These are phyloP conservation scores for Globisporangium emineosum DNA, from an alignment of 352 stramenopile genomes.

Conservation along the genomic window DNA sequence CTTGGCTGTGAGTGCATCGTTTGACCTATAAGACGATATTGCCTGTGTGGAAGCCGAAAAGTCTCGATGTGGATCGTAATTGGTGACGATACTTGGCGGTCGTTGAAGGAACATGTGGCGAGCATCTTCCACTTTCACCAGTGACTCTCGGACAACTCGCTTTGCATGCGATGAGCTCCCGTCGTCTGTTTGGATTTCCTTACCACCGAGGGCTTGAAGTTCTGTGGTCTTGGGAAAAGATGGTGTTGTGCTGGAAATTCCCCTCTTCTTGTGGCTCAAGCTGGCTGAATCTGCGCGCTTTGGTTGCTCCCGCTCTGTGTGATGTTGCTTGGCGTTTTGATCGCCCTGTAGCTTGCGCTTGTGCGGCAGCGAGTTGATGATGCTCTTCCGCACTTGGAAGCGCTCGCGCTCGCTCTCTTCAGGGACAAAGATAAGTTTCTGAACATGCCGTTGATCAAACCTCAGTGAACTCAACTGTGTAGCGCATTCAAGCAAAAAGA, in stretches of 20 bases:
- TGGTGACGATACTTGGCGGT: not conserved
- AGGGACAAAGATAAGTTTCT: conserved; percentile 11
- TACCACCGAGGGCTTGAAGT: not conserved
- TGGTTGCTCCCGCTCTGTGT: no score
- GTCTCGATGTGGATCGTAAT: not conserved
- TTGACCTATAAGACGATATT: not conserved
- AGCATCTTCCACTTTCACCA: not conserved
- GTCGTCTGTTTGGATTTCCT: not conserved
- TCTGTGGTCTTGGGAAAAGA: not conserved
- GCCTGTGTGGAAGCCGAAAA: not conserved
- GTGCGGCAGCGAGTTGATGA: not conserved
- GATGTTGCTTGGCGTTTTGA: not conserved
- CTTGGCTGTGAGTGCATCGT: no score
- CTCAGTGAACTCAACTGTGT: not conserved
- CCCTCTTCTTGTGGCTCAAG: not conserved
- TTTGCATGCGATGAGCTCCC: not conserved
- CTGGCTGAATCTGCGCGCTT: not conserved
- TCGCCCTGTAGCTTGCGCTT: not conserved
- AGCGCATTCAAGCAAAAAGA: no score
- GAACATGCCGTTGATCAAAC: not conserved
- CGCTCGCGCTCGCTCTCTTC: not conserved
- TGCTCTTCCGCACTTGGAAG: conserved; percentile 17
- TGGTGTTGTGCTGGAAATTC: not conserved
- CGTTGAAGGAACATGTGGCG: not conserved
- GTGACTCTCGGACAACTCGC: not conserved